Evolutionary conservation across 768 basidiomycete species (phyloP), one percentile per base, ranked within the genome.

Genomic region (Hemileccinum rubropunctum): DNA sequence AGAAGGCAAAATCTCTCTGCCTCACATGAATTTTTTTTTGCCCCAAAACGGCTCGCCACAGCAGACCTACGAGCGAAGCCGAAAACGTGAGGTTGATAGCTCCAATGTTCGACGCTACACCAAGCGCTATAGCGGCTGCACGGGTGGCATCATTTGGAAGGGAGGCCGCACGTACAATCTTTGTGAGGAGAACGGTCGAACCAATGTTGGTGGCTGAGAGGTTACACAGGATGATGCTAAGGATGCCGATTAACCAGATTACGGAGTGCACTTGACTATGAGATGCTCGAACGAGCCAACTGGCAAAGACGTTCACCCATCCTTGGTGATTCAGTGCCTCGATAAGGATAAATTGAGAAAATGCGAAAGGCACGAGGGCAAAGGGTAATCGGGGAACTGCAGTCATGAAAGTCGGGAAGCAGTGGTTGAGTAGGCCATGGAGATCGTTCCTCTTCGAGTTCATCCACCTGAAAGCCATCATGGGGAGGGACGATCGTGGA

Each of bases 311-410:
- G 12, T 81, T 75, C 10, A 95, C 91, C 93, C 95, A 98, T 26
- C 92, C 92, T 51, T 85, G 83, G 53, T 82, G 76, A 11, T 83
- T 76, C 6, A 98, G 77, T 0, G 78, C 88, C 62, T 95, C 88
- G 50, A 95, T 91, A 49, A 98, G 81, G 57, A 98, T 91, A 71
- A 98, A 98, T 68, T 95, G 92, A 0, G 88, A 85, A 63, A 98
- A 93, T 0, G 93, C 90, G 62, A 98, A 98, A 0, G 91, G 91
- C n/a, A 97, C 73, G 8, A 97, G 81, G 12, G 82, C 77, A 52
- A 93, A 82, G 0, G 93, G 95, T 0, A 95, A 74, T n/a, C 85
- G 79, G 0, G 81, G 77, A 20, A 84, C 69, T 17, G 83, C 80
- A 10, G 79, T 79, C 63, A 78, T 75, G 53, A 87, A 74, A 1